Evolutionary conservation across 2,329 filamentous ascomycete genomes (phyloP).

Genomic region (Monosporascus sp.): DNA sequence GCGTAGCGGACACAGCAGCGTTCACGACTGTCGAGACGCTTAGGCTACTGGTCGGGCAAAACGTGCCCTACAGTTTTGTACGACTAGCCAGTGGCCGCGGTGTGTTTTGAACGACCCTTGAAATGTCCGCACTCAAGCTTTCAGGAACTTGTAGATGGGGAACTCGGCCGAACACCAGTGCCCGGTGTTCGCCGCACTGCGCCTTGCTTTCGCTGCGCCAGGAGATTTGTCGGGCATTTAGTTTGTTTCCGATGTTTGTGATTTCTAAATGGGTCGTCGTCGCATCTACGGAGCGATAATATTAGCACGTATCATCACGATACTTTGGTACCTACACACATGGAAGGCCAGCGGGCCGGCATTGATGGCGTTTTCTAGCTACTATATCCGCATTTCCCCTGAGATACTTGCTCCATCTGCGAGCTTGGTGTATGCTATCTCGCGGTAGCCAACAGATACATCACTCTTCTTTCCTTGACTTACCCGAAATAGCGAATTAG

Average conservation of each 20-base stretch:
- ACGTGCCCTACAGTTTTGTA: conserved; percentile 84
- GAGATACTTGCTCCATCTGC: too few relatives aligned
- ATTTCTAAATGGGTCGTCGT: neutral
- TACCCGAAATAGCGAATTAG: too few relatives aligned
- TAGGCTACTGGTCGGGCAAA: conserved; percentile 74
- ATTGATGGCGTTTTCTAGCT: neutral
- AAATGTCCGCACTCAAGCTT: conserved; percentile 1
- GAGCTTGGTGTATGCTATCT: too few relatives aligned
- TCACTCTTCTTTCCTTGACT: too few relatives aligned
- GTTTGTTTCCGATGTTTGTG: neutral
- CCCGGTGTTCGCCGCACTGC: too few relatives aligned
- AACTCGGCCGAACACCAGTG: too few relatives aligned
- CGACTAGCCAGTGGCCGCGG: conserved; percentile 58
- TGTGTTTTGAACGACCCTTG: conserved; percentile 34
- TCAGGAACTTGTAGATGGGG: neutral
- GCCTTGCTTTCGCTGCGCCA: neutral
- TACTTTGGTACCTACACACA: neutral
- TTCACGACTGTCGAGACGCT: conserved; percentile 82
- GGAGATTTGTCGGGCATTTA: neutral
- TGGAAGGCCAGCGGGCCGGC: neutral
- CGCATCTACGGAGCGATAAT: neutral
- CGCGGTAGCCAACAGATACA: too few relatives aligned
- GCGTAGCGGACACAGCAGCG: conserved; percentile 71
- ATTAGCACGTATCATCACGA: neutral
- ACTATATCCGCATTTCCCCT: neutral